Percentiles rank a stretch among this genome's conserved stretches.
Conservation (phyloP, 192 early-diverging fungal species). For the Chytriomyces confervae region DNA sequence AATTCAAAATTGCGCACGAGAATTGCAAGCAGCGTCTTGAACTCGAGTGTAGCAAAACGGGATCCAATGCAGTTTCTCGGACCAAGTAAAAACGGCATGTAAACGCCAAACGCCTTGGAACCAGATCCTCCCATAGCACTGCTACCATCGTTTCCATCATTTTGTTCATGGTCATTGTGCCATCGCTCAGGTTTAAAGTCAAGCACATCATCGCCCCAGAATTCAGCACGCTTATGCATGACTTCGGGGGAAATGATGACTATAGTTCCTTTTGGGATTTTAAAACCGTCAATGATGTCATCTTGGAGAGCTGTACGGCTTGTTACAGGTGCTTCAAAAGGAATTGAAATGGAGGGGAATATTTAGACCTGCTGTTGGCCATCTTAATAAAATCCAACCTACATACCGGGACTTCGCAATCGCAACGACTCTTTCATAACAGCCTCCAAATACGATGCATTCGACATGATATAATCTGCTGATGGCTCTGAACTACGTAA, state of each 20-base stretch:
- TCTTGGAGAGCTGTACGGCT: slow-evolving; percentile 1
- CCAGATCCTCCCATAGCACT: neutral
- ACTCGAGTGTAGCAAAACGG: slow-evolving; percentile 2
- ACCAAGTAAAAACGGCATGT: slow-evolving; percentile 15
- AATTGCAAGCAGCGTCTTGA: slow-evolving; percentile 1
- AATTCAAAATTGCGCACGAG: slow-evolving; percentile 8
- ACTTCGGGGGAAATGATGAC: slow-evolving; percentile 23
- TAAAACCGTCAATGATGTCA: slow-evolving; percentile 17
- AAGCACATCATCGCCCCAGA: slow-evolving; percentile 23
- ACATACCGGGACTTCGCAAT: slow-evolving; percentile 17
- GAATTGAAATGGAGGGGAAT: no score
- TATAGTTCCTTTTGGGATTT: slow-evolving; percentile 23
- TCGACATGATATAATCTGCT: slow-evolving; percentile 11
- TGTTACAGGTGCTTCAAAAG: slow-evolving; percentile 14
- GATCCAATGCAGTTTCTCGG: slow-evolving; percentile 17
- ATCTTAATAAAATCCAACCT: neutral
- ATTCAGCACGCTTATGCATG: slow-evolving; percentile 16
- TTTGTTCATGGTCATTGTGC: neutral
- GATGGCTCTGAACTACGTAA: neutral
- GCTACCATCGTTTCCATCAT: no score
- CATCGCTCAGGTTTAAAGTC: slow-evolving; percentile 25
- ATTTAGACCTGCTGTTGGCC: neutral
- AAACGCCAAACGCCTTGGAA: neutral
- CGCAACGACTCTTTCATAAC: slow-evolving; percentile 33
- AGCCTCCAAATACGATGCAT: slow-evolving; percentile 23